Base-by-base conservation (phyloP, 2,329 filamentous ascomycete species). In the Fusarium sterilihyphosum region DNA sequence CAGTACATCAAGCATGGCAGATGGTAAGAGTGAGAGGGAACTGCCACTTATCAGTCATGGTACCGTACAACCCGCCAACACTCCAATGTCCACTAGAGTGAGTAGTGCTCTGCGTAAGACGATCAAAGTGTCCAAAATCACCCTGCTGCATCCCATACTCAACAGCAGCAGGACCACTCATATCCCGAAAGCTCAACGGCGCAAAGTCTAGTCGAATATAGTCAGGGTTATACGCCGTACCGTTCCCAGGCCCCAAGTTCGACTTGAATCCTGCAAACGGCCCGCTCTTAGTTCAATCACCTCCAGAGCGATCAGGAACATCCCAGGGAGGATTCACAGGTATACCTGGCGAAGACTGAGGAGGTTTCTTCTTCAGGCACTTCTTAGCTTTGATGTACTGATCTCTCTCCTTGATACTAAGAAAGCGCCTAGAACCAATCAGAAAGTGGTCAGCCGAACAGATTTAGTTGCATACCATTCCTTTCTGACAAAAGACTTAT, bases 11-110 rank as follows among this genome's bases (percentile, higher is more conserved):
- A 8, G 12, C 7, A n/a, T 31, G 2, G 17, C 2, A 4, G 3
- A 6, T 24, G 5, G 2, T 2, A 8, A 1, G 11, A 20, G 13
- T 3, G 2, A 31, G 35, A 8, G 4, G 3, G 0, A 1, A 61
- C 72, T 68, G 67, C 61, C 65, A 75, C 26, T 70, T 71, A 12
- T 76, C 63, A 18, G 70, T 72, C 63, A 76, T 72, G 0, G 64
- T 79, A 10, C 81, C 81, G 12, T 79, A 73, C 20, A 79, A 59
- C 10, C 80, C 81, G 13, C 80, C 80, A 14, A 82, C 70, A 2
- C 49, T 78, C 56, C 73, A 76, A 9, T 76, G 74, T 20, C 73
- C 78, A 37, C 80, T 77, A 26, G 66, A 78, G 41, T 82, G 80
- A n/a, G 79, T 62, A 22, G 47, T 61, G 29, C 80, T 62, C 35